Base-by-base conservation (phyloP, 208 protist genomes). In the Leishmania gerbilli region DNA sequence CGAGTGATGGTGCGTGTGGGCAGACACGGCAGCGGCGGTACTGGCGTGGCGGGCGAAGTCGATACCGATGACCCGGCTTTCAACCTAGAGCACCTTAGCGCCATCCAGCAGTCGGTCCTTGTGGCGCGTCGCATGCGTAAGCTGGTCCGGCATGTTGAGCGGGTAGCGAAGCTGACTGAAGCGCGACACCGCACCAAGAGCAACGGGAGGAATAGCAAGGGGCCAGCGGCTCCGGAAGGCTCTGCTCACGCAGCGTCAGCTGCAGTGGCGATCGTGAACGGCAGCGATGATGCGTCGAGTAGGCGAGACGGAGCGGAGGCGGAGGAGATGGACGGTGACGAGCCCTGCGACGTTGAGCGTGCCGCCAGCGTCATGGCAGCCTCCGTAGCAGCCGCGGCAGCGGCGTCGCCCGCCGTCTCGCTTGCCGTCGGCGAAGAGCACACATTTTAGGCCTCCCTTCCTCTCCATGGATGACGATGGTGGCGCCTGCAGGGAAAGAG, bases 61-160 rank as follows among this genome's bases (percentile, higher is more conserved):
- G 34, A 8, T 13, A 69, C 8, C 24, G 82, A 31, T 21, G 71
- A 17, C 51, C 42, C 0, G n/a, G 53, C 74, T 27, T 74, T 72
- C 31, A 82, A 69, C 58, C 49, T 85, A 9, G 82, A 83, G 8
- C 87, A 90, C 81, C 72, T 92, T 19, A 80, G 83, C 42, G 74
- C 89, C 21, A 80, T 97, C 45, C 88, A 94, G 81, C 89, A 95
- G 71, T 97, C 93, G 15, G 92, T 95, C 49, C 79, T 97, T 58
- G 92, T 95, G 21, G 91, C 93, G 21, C 89, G 94, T 13, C 91
- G 92, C 68, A 91, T 97, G 92, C 91, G 91, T 3, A 96, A 97
- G 74, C 83, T 97, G 1, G 90, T 97, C 47, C 82, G 88, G 71
- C 91, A 94, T 84, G 93, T 93, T 13, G 91, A 94, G 86, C 90